Percentiles rank a stretch among this genome's conserved stretches.
These are phyloP conservation scores for Botrytis squamosa DNA, from an alignment of 2,329 filamentous ascomycete species.

Conservation along the genomic window DNA sequence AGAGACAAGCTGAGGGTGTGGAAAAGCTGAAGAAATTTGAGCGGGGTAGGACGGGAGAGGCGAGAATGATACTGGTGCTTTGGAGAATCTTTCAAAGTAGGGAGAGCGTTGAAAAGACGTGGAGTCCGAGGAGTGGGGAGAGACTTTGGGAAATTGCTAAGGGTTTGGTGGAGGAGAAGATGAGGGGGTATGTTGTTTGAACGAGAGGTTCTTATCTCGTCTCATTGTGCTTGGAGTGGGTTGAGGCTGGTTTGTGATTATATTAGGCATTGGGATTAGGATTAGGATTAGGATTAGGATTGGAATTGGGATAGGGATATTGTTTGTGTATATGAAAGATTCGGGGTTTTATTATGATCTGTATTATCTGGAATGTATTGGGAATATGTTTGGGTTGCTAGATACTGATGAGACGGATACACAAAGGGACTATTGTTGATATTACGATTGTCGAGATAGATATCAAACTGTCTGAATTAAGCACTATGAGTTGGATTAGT, in stretches of 20 bases:
- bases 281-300: neutral
- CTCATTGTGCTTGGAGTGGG: neutral
- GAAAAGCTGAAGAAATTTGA: conserved; percentile 1
- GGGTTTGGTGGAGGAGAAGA: neutral
- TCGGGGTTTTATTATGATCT: neutral
- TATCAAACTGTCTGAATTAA: neutral
- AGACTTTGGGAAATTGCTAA: conserved; percentile 1
- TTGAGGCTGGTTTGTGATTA: neutral
- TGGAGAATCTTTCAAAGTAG: conserved; percentile 10
- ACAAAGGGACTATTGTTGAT: neutral
- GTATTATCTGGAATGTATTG: neutral
- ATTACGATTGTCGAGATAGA: neutral
- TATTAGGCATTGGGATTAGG: neutral
- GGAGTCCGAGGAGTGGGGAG: neutral
- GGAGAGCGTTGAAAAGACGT: neutral
- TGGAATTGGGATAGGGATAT: neutral
- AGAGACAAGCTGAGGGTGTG: neutral
- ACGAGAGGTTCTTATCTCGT: neutral
- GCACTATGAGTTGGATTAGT: neutral
- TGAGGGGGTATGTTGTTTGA: conserved; percentile 2
- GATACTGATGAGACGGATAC: neutral
- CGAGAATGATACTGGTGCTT: neutral
- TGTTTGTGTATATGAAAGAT: neutral
- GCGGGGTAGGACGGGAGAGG: neutral
- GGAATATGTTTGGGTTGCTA: neutral